Base-by-base conservation (phyloP, 163 green algal genomes). In the Smithsoniella earleae region DNA sequence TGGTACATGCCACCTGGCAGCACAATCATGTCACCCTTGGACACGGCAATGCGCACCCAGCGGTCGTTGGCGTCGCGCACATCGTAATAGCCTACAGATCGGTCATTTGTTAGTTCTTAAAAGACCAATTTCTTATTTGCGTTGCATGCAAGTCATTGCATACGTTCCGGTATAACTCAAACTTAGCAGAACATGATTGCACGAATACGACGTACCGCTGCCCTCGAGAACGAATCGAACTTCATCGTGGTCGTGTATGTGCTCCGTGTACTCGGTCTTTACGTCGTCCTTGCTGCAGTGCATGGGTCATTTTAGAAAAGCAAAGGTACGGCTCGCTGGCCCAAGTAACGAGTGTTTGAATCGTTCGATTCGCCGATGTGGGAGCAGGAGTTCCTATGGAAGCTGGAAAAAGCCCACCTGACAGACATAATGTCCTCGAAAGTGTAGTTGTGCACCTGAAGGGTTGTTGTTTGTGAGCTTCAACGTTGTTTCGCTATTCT, bases 1-100 rank as follows among this genome's bases (percentile, higher is more conserved):
- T 97, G 92, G 84, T 97, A 98, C 75, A 97, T 98, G 66, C 92
- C 92, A 78, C 92, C 91, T 13, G 92, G 92, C 75, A 98, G 80
- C 40, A 96, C 84, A 20, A 98, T 87, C 80, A 98, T 84, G 78
- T 93, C 86, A 20, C 91, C 91, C 78, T 90, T 89, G 6, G 65
- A 66, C 64, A 74, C 85, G 8, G 74, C 66, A 46, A 96, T 92
- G 46, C 92, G 88, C 49, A 98, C 93, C 92, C 92, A 98, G 3
- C 77, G 62, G 66, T 98, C 92, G 5, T 95, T 52, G 16, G 79
- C 20, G 75, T 96, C 92, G 3, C 92, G 84, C 31, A 98, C 89
- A 79, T 98, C 92, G 89, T 97, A 98, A 78, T 96, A 98, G 33
- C 92, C 92, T 92, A 82, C 27, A 40, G 27, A 58, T n/a, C n/a